Conservation (phyloP, 768 basidiomycete species). For the Hirschioporus abietinus region DNA sequence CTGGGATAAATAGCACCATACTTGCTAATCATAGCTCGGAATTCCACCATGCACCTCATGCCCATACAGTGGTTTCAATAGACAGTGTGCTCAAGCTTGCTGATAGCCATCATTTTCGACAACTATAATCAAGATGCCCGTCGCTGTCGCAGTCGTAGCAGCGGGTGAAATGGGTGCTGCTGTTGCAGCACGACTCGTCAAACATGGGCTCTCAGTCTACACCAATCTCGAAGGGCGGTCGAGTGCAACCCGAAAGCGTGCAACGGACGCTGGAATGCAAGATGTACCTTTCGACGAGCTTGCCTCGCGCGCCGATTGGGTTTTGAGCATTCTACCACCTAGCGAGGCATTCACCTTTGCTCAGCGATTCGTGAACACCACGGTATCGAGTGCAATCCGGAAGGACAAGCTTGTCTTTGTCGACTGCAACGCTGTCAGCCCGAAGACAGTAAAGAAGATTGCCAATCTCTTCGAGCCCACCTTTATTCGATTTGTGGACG, state of each 20-base stretch:
- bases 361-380: conserved; percentile 6
- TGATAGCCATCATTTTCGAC: not conserved
- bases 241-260: conserved; percentile 12
- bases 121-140: not conserved
- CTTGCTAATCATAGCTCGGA: not conserved
- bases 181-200: conserved; percentile 14
- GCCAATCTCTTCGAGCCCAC: conserved; percentile 9
- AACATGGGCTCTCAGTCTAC: conserved; percentile 14
- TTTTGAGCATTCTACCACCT: conserved; percentile 21
- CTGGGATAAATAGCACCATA: not conserved
- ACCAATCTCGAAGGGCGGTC: conserved; percentile 17
- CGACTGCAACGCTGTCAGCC: conserved; percentile 21
- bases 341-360: conserved; percentile 16
- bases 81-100: not conserved
- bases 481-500: conserved; percentile 14
- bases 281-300: conserved; percentile 8
- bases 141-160: conserved; percentile 11
- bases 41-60: not conserved
- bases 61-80: not conserved
- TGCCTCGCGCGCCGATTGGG: conserved; percentile 9
- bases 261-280: conserved; percentile 15
- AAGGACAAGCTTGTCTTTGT: conserved; percentile 11
- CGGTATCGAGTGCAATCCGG: not conserved
- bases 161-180: conserved; percentile 22
- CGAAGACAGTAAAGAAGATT: conserved; percentile 12